A percentile compares a stretch with the other conserved stretches of the same genome.
These are phyloP conservation scores for Metschnikowia baotianmanensis DNA, from an alignment of 805 yeast genomes.

Conservation along the genomic window DNA sequence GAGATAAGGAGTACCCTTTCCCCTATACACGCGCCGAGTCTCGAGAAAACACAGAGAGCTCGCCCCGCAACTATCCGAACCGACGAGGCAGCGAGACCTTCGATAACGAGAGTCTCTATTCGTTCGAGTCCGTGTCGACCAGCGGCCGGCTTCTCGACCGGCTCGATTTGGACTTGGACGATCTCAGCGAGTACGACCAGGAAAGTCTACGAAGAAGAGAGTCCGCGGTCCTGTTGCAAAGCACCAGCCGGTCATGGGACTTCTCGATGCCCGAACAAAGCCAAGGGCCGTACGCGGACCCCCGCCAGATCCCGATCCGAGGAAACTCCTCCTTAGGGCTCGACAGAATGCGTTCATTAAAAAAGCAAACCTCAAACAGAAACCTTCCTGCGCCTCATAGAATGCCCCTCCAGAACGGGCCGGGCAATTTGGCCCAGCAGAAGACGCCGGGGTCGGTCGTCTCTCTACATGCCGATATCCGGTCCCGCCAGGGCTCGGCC, in stretches of 20 bases:
- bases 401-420: conserved; percentile 12
- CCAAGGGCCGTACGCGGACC: conserved; percentile 10
- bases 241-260: conserved; percentile 11
- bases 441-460: conserved; percentile 14
- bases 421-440: conserved; percentile 18
- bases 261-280: conserved; percentile 30
- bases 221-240: conserved; percentile 16
- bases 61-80: neutral
- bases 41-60: neutral
- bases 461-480: conserved; percentile 16
- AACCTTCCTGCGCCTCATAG: conserved; percentile 8
- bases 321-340: conserved; percentile 17
- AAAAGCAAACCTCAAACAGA: conserved; percentile 6
- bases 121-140: conserved; percentile 44
- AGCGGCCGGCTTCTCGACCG: conserved; percentile 40
- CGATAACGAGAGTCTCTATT: conserved; percentile 40
- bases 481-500: conserved; percentile 12
- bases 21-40: neutral
- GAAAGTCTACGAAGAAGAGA: conserved; percentile 17
- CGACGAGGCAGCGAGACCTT: neutral
- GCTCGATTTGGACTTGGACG: conserved; percentile 19
- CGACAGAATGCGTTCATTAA: conserved; percentile 18
- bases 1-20: conserved; percentile 10
- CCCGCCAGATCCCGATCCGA: conserved; percentile 15
- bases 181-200: conserved; percentile 14